phyloP scores from a whole-genome alignment of 1,139 yeast species.

The Debaryomyces coudertii region DNA sequence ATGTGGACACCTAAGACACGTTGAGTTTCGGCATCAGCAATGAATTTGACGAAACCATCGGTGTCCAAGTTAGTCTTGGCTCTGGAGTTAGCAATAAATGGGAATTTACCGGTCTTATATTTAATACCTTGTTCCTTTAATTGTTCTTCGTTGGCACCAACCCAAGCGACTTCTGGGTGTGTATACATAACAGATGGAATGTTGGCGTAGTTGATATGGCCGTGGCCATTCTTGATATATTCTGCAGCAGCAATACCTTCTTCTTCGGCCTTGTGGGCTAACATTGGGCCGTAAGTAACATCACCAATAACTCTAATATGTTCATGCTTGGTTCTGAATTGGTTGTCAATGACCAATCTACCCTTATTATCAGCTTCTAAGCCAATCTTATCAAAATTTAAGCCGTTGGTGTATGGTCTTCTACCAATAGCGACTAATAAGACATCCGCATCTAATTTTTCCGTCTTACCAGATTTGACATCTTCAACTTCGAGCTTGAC shows the following conservation, averaged over 20 bases:
- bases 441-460: conserved; percentile 84
- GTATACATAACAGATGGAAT: conserved; percentile 99
- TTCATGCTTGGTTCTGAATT: conserved; percentile 87
- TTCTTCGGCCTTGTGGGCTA: conserved; percentile 99
- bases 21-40: conserved; percentile 97
- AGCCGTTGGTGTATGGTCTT: conserved; percentile 93
- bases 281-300: conserved; percentile 97
- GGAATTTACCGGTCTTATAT: conserved; percentile 96
- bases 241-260: conserved; percentile 99
- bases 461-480: conserved; percentile 82
- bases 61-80: conserved; percentile 98
- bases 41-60: conserved; percentile 94
- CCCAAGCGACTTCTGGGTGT: conserved; percentile 99
- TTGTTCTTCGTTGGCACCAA: conserved; percentile 95
- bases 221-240: conserved; percentile 89
- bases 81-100: conserved; percentile 98
- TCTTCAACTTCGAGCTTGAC: conserved; percentile 90
- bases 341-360: conserved; percentile 90
- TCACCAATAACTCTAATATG: conserved; percentile 98
- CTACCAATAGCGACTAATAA: conserved; percentile 97
- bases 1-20: conserved; percentile 96
- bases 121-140: conserved; percentile 90
- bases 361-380: conserved; percentile 90
- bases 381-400: conserved; percentile 86
- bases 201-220: conserved; percentile 97